These are phyloP conservation scores for Perilla frutescens DNA, from an alignment of 257 asterid genomes.

Conservation along the genomic window DNA sequence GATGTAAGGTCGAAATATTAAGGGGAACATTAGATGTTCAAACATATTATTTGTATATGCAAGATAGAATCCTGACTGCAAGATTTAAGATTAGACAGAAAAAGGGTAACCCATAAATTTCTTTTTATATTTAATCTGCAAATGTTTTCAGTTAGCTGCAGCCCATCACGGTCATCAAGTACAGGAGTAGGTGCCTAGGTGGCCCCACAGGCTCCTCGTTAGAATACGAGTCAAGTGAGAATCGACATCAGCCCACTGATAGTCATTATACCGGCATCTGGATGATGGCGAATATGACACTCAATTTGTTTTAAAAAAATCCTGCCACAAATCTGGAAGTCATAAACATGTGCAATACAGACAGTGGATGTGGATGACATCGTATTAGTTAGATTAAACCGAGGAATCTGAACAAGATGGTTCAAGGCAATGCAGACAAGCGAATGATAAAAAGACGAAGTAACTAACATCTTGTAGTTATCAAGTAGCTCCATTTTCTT, in stretches of 20 bases:
- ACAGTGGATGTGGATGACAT: background rate
- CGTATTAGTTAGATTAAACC: background rate
- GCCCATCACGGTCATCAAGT: too few relatives aligned
- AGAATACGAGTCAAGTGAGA: too few relatives aligned
- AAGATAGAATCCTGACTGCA: background rate
- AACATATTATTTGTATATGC: background rate
- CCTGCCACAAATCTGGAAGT: background rate
- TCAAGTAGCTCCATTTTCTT: background rate
- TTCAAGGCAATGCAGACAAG: background rate
- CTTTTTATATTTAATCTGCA: background rate
- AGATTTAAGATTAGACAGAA: background rate
- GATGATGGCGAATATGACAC: background rate
- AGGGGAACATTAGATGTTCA: background rate
- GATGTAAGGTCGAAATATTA: conserved; percentile 5
- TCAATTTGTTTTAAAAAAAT: too few relatives aligned
- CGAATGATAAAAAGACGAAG: background rate
- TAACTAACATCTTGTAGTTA: background rate
- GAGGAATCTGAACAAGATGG: background rate
- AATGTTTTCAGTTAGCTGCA: background rate
- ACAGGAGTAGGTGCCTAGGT: too few relatives aligned
- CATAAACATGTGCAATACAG: background rate
- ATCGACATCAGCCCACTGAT: background rate
- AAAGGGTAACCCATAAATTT: background rate
- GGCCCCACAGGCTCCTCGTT: too few relatives aligned
- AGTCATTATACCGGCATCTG: background rate